Base-by-base conservation (phyloP, 2,329 filamentous ascomycete genomes). In the Polychaeton citri region DNA sequence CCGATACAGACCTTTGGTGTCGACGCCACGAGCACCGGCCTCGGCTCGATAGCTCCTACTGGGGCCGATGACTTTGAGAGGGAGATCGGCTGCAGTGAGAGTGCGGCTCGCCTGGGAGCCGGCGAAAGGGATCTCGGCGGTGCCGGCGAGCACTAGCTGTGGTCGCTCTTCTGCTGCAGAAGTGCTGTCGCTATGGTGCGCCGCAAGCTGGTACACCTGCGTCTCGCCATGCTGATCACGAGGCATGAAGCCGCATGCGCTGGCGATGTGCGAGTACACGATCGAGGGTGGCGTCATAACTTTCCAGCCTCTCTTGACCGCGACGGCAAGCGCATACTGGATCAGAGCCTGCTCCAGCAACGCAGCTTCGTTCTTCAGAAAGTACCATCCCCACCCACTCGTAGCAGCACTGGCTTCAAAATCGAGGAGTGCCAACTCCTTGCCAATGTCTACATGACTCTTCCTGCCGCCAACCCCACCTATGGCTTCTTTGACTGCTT, bases 331-430 rank as follows among this genome's bases (percentile, higher is more conserved):
- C 0, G 90, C 79, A 57, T 92, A 95, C 56, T 88, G 80, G 9
- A 96, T 65, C 3, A 98, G 71, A 0, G 90, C 90, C 55, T 96
- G 88, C 61, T 98, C 90, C n/a, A 98, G 72, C 57, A 90, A 74
- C 0, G 87, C 87, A 6, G 78, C 90, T 52, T 93, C 87, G 53
- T 88, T 84, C n/a, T 84, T 68, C 8, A 98, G 74, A 60, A 86
- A 96, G 64, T 98, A 98, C 84, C 86, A 98, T 1, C 90, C 90
- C 88, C 88, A 98, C 24, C 90, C 90, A 3, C 80, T 83, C 2
- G 84, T 79, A n/a, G 73, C 76, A 2, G 79, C 79, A 4, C 86
- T 85, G 40, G 72, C 78, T 4, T 80, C 68, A 53, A 98, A 95
- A 62, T 98, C 88, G 35, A 98, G 68, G n/a, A 98, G 70, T 21